Conservation (phyloP, 2,329 filamentous ascomycete species). For the Apiospora pterosperma region DNA sequence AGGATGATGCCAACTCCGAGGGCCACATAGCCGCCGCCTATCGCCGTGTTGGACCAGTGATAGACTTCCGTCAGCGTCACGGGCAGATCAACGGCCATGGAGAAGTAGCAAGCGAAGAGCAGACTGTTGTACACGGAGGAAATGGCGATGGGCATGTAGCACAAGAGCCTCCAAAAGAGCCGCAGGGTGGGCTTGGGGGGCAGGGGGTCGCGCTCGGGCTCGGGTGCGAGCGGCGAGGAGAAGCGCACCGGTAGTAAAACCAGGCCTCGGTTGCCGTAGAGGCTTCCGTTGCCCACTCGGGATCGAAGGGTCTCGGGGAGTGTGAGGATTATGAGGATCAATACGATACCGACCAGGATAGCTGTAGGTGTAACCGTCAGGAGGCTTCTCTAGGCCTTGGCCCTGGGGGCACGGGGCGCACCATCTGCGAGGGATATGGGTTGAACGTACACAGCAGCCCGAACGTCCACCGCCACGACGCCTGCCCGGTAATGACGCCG, state of each 20-base stretch:
- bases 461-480: no score
- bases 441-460: no score
- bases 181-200: conserved; percentile 25
- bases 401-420: no score
- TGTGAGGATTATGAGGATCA: no score
- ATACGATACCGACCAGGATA: no score
- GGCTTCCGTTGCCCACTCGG: no score
- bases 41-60: conserved; percentile 28
- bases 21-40: conserved; percentile 34
- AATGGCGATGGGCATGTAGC: conserved; percentile 30
- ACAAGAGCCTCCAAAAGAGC: conserved; percentile 25
- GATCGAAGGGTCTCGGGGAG: no score
- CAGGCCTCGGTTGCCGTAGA: no score
- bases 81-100: conserved; percentile 27
- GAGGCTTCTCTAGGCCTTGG: no score
- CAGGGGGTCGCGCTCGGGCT: conserved; percentile 18
- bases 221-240: conserved; percentile 17
- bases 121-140: conserved; percentile 30
- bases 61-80: conserved; percentile 27
- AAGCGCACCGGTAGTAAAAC: conserved; percentile 16
- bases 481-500: no score
- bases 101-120: conserved; percentile 30
- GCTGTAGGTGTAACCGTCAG: no score
- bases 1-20: conserved; percentile 27
- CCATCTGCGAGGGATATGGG: no score